Base-by-base conservation (phyloP, 306 rosid species). In the Rosa rugosa region DNA sequence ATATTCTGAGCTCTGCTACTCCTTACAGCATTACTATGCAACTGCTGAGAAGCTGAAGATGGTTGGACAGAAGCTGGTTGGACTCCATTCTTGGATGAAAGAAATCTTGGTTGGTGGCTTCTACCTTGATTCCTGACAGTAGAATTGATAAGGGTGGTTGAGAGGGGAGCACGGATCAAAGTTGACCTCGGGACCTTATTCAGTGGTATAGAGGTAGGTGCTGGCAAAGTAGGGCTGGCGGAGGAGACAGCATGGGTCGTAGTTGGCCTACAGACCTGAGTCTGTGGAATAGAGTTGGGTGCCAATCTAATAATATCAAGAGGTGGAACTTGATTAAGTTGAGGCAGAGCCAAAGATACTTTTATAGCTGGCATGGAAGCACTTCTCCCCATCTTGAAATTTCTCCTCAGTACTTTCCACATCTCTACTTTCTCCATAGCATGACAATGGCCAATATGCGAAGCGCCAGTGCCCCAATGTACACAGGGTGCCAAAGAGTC, bases 401-500 rank as follows among this genome's bases (percentile, higher is more conserved):
- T 69, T 77, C 36, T 85, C 73, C 98, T 84, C 87, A 67, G 77
- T 74, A 44, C n/a, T 77, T 80, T 87, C 98, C 97, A 93, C 8
- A 22, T 31, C 76, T 85, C 90, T 51, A 47, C 85, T 77, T 85
- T 91, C 44, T 91, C 91, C 18, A 89, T 87, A 75, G 98, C 98
- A 83, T 93, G 89, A 77, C 98, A 93, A 83, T 93, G 98, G 81
- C 81, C 89, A 7, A 63, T 44, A 69, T 50, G 56, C 40, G 75
- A 82, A 70, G 34, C 27, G 59, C 90, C 85, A 12, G 75, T 77
- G 67, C 87, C 84, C 98, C 97, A 93, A 65, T 57, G 81, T 36
- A 57, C 74, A 82, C 98, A 93, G 23, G 98, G 98, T 8, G 97
- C 97, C 41, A 83, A 82, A 36, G 84, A 82, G 82, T 93, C 98